Base-by-base conservation (phyloP, 352 stramenopile genomes). In the Halophytophthora polymorphica region DNA sequence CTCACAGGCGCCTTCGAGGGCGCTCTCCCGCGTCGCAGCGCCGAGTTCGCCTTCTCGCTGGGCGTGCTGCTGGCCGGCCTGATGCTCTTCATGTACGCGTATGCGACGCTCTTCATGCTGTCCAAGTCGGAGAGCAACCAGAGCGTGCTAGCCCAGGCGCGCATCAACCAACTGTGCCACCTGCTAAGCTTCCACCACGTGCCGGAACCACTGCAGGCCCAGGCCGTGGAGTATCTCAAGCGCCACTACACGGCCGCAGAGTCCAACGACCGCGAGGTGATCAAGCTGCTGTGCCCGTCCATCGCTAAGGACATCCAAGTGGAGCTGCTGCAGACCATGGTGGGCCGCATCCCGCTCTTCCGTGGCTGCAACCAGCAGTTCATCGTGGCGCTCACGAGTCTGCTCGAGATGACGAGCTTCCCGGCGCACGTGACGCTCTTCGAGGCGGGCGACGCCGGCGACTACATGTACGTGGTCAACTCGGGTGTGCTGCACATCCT, bases 291-390 rank as follows among this genome's bases (percentile, higher is more conserved):
- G 1, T 91, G 81, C 55, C 77, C 81, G 3, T 91, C 81, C 0
- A 87, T 91, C 41, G 70, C 69, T 0, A 86, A 86, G 44, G 81
- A 91, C 28, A 77, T 91, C 23, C 80, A 89, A 48, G 77, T 89
- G 18, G 71, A 83, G 42, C 45, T 91, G 14, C 50, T 89, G 22
- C 78, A 79, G 34, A 62, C 66, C 17, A 87, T 71, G 40, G 73
- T 91, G 3, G 67, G 56, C 0, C 62, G 66, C 1, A 85, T 89
- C 38, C 71, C 76, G 19, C 59, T 91, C 35, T 89, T 91, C 38
- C 66, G 72, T 12, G 68, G 71, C 1, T 91, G 81, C 50, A 83
- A 59, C 36, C 56, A 64, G 8, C 69, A 71, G 23, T 91, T 91
- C 39, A 79, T 86, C 28, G 64, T 77, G 11, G 80, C 77, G 1